Evolutionary conservation across 345 rosid genomes (phyloP).

Genomic region (Hibiscus trionum): DNA sequence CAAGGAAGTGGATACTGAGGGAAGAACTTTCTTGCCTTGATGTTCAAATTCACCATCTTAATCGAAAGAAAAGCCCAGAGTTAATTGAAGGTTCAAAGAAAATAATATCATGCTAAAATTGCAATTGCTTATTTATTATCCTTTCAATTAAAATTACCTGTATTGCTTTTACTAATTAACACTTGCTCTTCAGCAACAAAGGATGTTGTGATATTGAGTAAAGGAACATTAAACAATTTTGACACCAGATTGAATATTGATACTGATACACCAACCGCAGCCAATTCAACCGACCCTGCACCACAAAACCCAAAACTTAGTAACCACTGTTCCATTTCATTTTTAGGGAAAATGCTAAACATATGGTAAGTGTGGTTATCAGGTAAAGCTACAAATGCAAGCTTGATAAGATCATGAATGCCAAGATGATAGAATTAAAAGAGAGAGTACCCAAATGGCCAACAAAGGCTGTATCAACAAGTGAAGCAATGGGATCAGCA

Average conservation of each 20-base stretch:
- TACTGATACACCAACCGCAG: constrained; percentile 82
- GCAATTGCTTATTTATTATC: not conserved
- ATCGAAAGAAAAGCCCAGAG: constrained; percentile 2
- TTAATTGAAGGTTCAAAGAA: not conserved
- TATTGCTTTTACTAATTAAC: constrained; percentile 19
- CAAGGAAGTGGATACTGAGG: constrained; percentile 74
- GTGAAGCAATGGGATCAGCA: constrained; percentile 79
- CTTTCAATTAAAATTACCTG: constrained; percentile 10
- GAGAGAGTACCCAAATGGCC: constrained; percentile 66
- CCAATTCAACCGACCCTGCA: constrained; percentile 80
- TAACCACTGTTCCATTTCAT: not conserved
- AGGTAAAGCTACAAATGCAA: not conserved
- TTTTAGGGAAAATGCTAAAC: not conserved
- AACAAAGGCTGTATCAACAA: constrained; percentile 79
- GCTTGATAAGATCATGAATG: not conserved
- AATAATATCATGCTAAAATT: not conserved
- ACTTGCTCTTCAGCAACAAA: constrained; percentile 95
- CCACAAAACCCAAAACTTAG: constrained; percentile 1
- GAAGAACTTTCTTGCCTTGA: constrained; percentile 48
- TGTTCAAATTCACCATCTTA: constrained; percentile 22
- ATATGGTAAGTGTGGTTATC: not conserved
- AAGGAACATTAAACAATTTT: constrained; percentile 76
- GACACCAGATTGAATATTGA: constrained; percentile 83
- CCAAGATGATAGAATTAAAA: not conserved
- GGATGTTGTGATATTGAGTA: constrained; percentile 81